Evolutionary conservation across 768 basidiomycete genomes (phyloP).

Genomic region (Lyophyllum decastes): DNA sequence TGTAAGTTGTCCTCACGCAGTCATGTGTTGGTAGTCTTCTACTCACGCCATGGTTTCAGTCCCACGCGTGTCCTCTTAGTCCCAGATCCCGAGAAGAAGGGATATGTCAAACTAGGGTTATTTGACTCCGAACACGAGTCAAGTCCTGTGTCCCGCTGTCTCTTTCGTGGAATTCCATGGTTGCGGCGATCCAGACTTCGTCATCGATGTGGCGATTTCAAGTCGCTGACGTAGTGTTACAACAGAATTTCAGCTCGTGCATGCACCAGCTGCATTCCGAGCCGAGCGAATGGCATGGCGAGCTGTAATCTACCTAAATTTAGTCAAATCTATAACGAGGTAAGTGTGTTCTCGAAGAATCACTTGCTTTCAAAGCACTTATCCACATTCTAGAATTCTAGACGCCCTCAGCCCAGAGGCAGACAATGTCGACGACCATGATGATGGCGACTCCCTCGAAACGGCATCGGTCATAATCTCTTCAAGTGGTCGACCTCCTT

Average conservation of each 20-base stretch:
- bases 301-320: constrained; percentile 85
- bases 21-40: constrained; percentile 11
- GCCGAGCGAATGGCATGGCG: constrained; percentile 86
- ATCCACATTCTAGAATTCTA: constrained; percentile 53
- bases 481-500: constrained; percentile 49
- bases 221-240: constrained; percentile 12
- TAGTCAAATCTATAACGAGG: constrained; percentile 81
- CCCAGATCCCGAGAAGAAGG: neutral
- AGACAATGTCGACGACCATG: constrained; percentile 59
- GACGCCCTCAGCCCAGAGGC: constrained; percentile 71
- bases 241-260: constrained; percentile 82
- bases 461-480: constrained; percentile 53
- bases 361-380: constrained; percentile 17
- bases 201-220: neutral
- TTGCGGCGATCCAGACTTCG: neutral
- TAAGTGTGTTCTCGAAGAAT: constrained; percentile 29
- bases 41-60: constrained; percentile 15
- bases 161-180: neutral
- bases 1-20: constrained; percentile 10
- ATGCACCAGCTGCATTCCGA: constrained; percentile 74
- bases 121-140: neutral
- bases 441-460: constrained; percentile 54
- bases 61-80: constrained; percentile 12
- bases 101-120: neutral
- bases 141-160: neutral